Conservation (phyloP, 768 basidiomycete species). For the Termitomyces titanicus region DNA sequence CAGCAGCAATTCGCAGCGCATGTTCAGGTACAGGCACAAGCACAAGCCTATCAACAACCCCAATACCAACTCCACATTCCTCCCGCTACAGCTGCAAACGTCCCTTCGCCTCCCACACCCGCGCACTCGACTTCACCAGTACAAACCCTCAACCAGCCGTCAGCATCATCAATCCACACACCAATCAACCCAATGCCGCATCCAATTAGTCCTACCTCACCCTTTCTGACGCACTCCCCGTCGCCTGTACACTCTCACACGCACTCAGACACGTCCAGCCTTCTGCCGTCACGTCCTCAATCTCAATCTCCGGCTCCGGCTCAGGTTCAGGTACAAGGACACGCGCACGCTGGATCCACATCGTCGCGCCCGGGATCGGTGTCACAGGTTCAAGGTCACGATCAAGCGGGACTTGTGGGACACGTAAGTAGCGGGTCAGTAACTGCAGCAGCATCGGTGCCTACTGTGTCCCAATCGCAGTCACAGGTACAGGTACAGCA, state of each 20-base stretch:
- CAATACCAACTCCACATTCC: not conserved
- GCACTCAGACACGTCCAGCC: no score
- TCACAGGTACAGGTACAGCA: not conserved
- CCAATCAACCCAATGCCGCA: constrained; percentile 7
- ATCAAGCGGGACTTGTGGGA: not conserved
- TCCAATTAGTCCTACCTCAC: not conserved
- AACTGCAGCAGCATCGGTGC: not conserved
- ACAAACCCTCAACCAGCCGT: not conserved
- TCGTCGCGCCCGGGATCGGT: no score
- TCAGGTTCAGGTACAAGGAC: not conserved
- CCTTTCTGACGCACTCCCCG: not conserved
- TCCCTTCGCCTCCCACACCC: not conserved
- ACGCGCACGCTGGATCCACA: not conserved
- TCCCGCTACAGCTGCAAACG: no score
- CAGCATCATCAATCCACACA: not conserved
- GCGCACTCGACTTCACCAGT: not conserved
- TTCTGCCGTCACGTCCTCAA: not conserved
- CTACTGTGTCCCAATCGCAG: not conserved
- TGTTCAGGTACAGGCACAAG: not conserved
- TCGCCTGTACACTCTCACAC: no score
- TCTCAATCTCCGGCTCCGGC: not conserved
- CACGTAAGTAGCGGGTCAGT: not conserved
- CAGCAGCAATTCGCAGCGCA: not conserved
- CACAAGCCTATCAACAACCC: not conserved
- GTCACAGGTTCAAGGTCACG: not conserved